Base-by-base conservation (phyloP, 2,329 filamentous ascomycete genomes). In the Dothideomycetes sp. region DNA sequence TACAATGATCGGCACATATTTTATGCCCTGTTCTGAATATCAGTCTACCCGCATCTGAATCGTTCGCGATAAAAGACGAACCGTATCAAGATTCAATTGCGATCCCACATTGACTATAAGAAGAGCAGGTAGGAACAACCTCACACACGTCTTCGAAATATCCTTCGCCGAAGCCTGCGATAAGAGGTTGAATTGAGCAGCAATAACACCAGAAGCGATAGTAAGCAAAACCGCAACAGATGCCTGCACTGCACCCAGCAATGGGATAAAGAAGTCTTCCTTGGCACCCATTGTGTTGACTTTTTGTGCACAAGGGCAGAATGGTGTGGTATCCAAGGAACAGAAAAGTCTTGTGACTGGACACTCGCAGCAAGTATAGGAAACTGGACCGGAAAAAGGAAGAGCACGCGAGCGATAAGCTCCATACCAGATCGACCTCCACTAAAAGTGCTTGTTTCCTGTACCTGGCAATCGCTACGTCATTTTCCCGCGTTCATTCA, bases 211-310 rank as follows among this genome's bases (percentile, higher is more conserved):
- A 43, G 67, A 72, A 37, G 56, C 55, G 43, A 75, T 71, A 27
- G 71, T 73, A 4, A 76, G 52, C 2, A 75, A 55, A 1, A 75
- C 71, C 2, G 69, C 68, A 16, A 73, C 51, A 17, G 68, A 68
- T 19, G 72, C 72, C 52, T 76, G 71, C 5, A 75, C 52, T 4
- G 71, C 71, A 19, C 70, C 70, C 4, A 72, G 49, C 38, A 75
- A 72, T 9, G 63, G 59, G 10, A 58, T 53, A 16, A 62, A 33
- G 19, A 64, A 49, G 36, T 58, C 52, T 32, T 43, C 36, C 5
- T 31, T 38, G 9, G 32, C 19, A 5, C 29, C 22, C 22, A 27
- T n/a, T n/a, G n/a, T 27, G 22, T 12, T 12, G 22, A 7, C 22
- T 27, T 12, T 7, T 7, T 7, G 7, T 7, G 22, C 22, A 7